These are phyloP conservation scores for Hymenoscyphus scutula DNA, from an alignment of 2,329 filamentous ascomycete genomes.

Conservation along the genomic window DNA sequence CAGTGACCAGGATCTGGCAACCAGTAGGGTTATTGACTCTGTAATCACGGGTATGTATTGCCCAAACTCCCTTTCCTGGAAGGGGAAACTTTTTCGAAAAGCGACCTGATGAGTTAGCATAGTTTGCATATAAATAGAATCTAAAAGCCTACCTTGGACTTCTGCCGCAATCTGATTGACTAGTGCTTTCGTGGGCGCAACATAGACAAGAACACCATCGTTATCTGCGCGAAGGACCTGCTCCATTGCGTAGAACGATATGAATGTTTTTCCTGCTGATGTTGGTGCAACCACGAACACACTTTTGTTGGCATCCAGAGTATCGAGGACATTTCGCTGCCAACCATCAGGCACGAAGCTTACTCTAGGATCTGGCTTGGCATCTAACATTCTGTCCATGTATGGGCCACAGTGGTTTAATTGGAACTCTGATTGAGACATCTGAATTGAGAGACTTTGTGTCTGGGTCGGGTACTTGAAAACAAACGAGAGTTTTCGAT, in stretches of 20 bases:
- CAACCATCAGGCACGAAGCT: constrained; percentile 73
- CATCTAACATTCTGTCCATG: constrained; percentile 71
- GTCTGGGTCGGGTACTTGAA: constrained; percentile 40
- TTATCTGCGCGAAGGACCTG: constrained; percentile 67
- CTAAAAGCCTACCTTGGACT: constrained; percentile 53
- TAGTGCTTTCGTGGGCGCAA: constrained; percentile 77
- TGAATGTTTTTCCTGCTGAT: constrained; percentile 79
- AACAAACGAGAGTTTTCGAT: constrained; percentile 45
- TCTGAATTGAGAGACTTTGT: constrained; percentile 33
- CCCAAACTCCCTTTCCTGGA: constrained; percentile 69
- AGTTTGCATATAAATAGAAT: neutral
- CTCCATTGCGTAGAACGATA: constrained; percentile 82
- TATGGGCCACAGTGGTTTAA: constrained; percentile 68
- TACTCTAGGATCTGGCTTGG: constrained; percentile 64
- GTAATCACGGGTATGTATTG: constrained; percentile 73
- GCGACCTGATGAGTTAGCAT: constrained; percentile 38
- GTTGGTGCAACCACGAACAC: constrained; percentile 76
- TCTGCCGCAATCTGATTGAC: constrained; percentile 84
- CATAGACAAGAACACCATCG: constrained; percentile 71
- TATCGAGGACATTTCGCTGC: constrained; percentile 72
- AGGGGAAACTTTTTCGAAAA: constrained; percentile 63
- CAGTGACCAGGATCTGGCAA: constrained; percentile 74
- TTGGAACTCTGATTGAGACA: constrained; percentile 59
- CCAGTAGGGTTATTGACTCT: constrained; percentile 69
- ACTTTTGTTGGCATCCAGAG: constrained; percentile 67